Evolutionary conservation across 345 rosid genomes (phyloP).

Genomic region (Aquilaria malaccensis): DNA sequence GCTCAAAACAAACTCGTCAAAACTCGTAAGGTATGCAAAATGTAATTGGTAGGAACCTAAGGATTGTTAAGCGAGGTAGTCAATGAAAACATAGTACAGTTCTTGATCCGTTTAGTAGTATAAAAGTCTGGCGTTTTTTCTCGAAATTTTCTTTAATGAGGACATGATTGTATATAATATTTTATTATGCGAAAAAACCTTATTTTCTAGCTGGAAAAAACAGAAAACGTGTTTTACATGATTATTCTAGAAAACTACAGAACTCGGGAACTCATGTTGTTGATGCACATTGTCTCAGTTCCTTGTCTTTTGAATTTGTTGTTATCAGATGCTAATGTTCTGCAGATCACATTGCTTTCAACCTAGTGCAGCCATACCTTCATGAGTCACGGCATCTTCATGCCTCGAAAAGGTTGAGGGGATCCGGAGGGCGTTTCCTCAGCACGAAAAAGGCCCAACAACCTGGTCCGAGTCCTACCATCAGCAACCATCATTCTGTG

Average conservation of each 20-base stretch:
- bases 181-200: too few relatives aligned
- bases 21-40: slow-evolving; percentile 42
- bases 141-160: too few relatives aligned
- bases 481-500: slow-evolving; percentile 13
- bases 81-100: too few relatives aligned
- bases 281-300: too few relatives aligned
- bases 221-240: too few relatives aligned
- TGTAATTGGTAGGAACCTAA: too few relatives aligned
- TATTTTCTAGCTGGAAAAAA: too few relatives aligned
- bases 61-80: too few relatives aligned
- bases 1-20: slow-evolving; percentile 56
- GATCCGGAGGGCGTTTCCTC: slow-evolving; percentile 74
- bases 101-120: too few relatives aligned
- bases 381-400: slow-evolving; percentile 79
- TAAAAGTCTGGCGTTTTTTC: not conserved
- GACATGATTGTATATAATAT: too few relatives aligned
- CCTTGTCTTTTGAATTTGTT: not conserved
- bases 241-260: too few relatives aligned
- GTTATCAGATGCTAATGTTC: not conserved
- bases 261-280: not conserved
- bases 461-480: slow-evolving; percentile 14
- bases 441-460: slow-evolving; percentile 43
- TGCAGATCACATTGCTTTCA: not conserved
- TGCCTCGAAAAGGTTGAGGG: slow-evolving; percentile 67
- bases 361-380: slow-evolving; percentile 53